A percentile compares a stretch with the other conserved stretches of the same genome.
These are phyloP conservation scores for Candida sonorensis DNA, from an alignment of 805 yeast genomes.

Conservation along the genomic window DNA sequence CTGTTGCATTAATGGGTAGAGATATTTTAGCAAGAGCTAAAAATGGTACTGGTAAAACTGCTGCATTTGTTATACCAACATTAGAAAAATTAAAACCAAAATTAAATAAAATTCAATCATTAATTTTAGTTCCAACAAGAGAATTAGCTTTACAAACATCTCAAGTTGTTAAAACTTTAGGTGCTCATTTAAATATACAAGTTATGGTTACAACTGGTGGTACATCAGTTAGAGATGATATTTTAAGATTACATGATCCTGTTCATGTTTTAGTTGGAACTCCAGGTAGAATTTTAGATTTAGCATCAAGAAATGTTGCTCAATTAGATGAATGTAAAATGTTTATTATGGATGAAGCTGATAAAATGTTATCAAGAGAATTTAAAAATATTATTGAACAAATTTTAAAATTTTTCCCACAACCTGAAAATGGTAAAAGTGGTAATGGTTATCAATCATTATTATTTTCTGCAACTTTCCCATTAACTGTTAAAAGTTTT, in stretches of 20 bases:
- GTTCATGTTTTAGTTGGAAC: constrained; percentile 96
- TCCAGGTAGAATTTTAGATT: constrained; percentile 94
- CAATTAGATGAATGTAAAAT: constrained; percentile 80
- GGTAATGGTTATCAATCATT: constrained; percentile 66
- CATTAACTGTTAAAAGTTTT: constrained; percentile 84
- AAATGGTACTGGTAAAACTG: constrained; percentile 98
- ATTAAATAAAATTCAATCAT: constrained; percentile 77
- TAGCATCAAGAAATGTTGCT: constrained; percentile 82
- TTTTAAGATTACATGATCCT: constrained; percentile 83
- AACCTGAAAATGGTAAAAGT: constrained; percentile 22
- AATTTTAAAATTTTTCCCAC: constrained; percentile 74
- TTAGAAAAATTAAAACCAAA: constrained; percentile 85
- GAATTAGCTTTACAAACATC: constrained; percentile 97
- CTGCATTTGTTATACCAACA: constrained; percentile 92
- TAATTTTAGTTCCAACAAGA: constrained; percentile 94
- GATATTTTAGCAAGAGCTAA: constrained; percentile 97
- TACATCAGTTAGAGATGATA: constrained; percentile 89
- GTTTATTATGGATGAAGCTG: constrained; percentile 98
- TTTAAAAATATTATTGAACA: constrained; percentile 84
- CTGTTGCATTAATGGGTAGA: constrained; percentile 90
- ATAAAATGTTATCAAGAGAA: constrained; percentile 88
- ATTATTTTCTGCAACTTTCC: constrained; percentile 94
- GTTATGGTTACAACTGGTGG: constrained; percentile 99
- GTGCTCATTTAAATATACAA: constrained; percentile 85
- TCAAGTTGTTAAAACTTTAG: constrained; percentile 92